phyloP scores from a whole-genome alignment of 768 basidiomycete species.

The Pisolithus orientalis region DNA sequence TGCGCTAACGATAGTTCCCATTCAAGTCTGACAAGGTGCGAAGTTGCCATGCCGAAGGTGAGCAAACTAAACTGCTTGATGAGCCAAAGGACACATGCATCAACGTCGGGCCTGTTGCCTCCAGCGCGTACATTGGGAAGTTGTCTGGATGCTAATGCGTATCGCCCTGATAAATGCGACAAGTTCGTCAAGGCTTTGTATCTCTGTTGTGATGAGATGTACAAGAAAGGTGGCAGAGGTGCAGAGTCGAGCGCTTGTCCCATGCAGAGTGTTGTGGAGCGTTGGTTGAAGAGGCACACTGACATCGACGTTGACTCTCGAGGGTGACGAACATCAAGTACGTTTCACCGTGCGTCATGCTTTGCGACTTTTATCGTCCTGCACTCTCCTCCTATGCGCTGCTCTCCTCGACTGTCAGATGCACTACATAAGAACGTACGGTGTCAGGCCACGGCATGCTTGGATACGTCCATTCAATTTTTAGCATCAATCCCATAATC shows the following conservation, averaged over 20 bases:
- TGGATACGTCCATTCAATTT: no score
- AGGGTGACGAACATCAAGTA: no score
- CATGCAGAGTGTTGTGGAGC: conserved; percentile 39
- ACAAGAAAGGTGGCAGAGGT: conserved; percentile 34
- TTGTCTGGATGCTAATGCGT: conserved; percentile 61
- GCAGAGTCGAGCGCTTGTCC: conserved; percentile 61
- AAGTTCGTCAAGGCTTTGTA: conserved; percentile 48
- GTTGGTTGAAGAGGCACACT: conserved; percentile 56
- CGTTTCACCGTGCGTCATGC: no score
- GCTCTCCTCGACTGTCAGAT: no score
- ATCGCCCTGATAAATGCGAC: conserved; percentile 60
- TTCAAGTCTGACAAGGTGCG: background rate
- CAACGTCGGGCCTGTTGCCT: background rate
- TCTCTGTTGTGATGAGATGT: conserved; percentile 54
- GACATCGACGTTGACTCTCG: background rate
- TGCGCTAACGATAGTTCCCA: background rate
- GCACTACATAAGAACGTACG: no score
- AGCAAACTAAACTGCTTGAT: background rate
- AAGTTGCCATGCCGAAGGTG: conserved; percentile 21
- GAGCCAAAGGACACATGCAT: background rate
- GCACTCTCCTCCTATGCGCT: no score
- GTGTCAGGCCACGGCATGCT: no score
- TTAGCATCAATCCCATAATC: no score
- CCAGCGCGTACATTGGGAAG: conserved; percentile 58
- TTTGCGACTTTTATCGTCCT: no score